A percentile compares a stretch with the other conserved stretches of the same genome.
These are phyloP conservation scores for Rutidosis leptorrhynchoides DNA, from an alignment of 129 eudicot species.

Conservation along the genomic window DNA sequence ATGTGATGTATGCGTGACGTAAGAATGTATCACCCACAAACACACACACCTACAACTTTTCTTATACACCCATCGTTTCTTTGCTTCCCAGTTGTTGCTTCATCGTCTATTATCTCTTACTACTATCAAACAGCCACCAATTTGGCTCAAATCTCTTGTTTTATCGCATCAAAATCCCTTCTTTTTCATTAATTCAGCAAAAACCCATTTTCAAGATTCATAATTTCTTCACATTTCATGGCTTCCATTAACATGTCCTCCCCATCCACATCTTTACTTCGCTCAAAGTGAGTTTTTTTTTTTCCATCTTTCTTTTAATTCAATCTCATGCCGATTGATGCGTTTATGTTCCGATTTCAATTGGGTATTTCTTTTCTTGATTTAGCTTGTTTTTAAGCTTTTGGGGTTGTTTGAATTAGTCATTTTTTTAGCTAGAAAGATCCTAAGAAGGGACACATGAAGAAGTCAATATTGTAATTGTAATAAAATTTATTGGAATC, in stretches of 20 bases:
- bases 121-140: conserved; percentile 29
- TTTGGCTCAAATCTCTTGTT: neutral
- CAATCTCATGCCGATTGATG: neutral
- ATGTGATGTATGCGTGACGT: conserved; percentile 16
- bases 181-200: neutral
- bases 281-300: conserved; percentile 45
- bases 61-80: conserved; percentile 24
- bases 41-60: conserved; percentile 1
- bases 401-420: neutral
- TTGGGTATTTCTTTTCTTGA: conserved; percentile 10
- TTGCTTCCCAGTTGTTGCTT: conserved; percentile 1
- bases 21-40: conserved; percentile 25
- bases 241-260: conserved; percentile 65
- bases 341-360: conserved; percentile 2
- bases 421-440: neutral
- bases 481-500: no score
- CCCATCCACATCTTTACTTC: conserved; percentile 57
- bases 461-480: neutral
- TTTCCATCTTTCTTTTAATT: neutral
- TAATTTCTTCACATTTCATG: conserved; percentile 27
- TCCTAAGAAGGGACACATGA: neutral
- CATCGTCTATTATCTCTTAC: conserved; percentile 12
- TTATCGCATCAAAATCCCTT: neutral
- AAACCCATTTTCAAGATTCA: conserved; percentile 6
- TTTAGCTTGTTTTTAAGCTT: neutral